Percentiles rank a stretch among this genome's conserved stretches.
phyloP scores from a whole-genome alignment of 805 yeast species.

The Myxozyma nipponensis region DNA sequence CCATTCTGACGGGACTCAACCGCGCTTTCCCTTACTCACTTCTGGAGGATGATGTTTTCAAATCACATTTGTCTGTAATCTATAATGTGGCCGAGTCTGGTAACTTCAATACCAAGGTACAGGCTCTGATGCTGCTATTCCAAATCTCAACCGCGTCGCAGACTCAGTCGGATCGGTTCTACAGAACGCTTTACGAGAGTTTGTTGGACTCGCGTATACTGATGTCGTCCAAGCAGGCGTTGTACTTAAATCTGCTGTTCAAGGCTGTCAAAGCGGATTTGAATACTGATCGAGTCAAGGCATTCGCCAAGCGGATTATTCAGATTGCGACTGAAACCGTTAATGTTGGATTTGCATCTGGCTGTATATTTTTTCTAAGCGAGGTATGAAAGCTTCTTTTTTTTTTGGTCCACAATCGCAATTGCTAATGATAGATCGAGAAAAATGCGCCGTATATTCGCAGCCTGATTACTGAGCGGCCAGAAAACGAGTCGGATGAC shows the following conservation, averaged over 20 bases:
- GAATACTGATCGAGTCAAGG: conserved; percentile 61
- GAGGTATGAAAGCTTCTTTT: conserved; percentile 39
- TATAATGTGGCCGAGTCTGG: conserved; percentile 90
- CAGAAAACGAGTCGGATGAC: conserved; percentile 47
- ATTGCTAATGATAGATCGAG: conserved; percentile 40
- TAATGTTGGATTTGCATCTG: conserved; percentile 81
- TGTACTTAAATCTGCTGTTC: conserved; percentile 80
- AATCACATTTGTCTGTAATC: conserved; percentile 74
- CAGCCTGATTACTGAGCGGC: conserved; percentile 55
- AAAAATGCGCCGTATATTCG: conserved; percentile 62
- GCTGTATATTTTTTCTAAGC: conserved; percentile 69
- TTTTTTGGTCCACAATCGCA: background rate
- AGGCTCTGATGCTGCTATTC: conserved; percentile 80
- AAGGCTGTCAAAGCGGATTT: conserved; percentile 74
- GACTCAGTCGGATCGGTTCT: conserved; percentile 52
- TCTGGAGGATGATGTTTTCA: conserved; percentile 59
- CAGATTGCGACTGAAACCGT: conserved; percentile 85
- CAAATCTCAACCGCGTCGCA: conserved; percentile 65
- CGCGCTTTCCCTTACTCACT: conserved; percentile 92
- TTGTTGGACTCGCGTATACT: conserved; percentile 78
- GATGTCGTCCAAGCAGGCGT: conserved; percentile 86
- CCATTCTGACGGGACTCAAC: conserved; percentile 88
- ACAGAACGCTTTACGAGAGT: conserved; percentile 84
- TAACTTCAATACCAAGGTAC: conserved; percentile 89
- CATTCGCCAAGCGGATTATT: conserved; percentile 84